These are phyloP conservation scores for Candida andamanensis DNA, from an alignment of 805 yeast species.

Conservation along the genomic window DNA sequence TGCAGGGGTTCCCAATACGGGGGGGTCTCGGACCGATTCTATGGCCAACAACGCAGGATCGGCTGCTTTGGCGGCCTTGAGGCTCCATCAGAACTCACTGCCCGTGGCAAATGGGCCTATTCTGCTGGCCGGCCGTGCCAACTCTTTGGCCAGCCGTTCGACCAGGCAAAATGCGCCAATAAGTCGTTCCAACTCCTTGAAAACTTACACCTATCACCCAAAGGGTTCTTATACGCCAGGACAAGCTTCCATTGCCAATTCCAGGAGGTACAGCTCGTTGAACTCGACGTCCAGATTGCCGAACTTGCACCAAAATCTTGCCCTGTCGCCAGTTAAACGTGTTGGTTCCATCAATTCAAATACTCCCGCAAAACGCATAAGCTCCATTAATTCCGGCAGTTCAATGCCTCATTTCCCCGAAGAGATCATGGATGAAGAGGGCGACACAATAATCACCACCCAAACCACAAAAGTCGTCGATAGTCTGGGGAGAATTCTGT, in stretches of 20 bases:
- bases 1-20: slow-evolving; percentile 19
- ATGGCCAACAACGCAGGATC: slow-evolving; percentile 31
- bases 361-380: slow-evolving; percentile 5
- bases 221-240: slow-evolving; percentile 35
- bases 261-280: slow-evolving; percentile 18
- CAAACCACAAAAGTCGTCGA: slow-evolving; percentile 40
- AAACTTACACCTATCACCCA: slow-evolving; percentile 34
- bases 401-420: slow-evolving; percentile 3
- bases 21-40: slow-evolving; percentile 17
- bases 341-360: neutral
- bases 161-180: slow-evolving; percentile 16
- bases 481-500: slow-evolving; percentile 32
- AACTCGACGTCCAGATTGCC: slow-evolving; percentile 8
- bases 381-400: slow-evolving; percentile 11
- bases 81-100: slow-evolving; percentile 23
- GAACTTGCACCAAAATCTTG: no score
- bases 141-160: slow-evolving; percentile 18
- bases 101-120: slow-evolving; percentile 6
- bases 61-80: slow-evolving; percentile 38
- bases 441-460: slow-evolving; percentile 29
- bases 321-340: neutral
- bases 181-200: slow-evolving; percentile 27
- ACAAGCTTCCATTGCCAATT: slow-evolving; percentile 13
- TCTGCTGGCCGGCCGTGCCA: slow-evolving; percentile 11
- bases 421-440: slow-evolving; percentile 11